Evolutionary conservation across 306 rosid species (phyloP), one percentile per base, ranked within the genome.

Genomic region (Medicago ruthenica): DNA sequence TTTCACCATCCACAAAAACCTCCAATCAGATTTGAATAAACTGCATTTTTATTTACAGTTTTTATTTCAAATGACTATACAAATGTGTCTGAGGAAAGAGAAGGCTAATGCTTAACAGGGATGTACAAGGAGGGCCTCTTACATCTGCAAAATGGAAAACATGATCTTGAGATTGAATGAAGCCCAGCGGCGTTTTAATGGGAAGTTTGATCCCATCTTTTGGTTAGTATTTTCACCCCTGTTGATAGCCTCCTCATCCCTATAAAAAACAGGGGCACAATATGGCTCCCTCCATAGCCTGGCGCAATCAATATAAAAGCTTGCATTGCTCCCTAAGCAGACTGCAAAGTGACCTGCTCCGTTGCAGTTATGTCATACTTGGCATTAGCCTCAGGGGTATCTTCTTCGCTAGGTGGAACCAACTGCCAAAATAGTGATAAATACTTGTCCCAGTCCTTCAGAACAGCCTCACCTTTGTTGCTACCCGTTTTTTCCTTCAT

Each of bases 401-500:
- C 97, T 89, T 95, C 98, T 85, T 95, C 98, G 59, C 98, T 92
- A 20, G 98, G 98, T 36, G 98, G 97, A 87, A 95, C 98, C 76
- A 95, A 81, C 83, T 95, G 98, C 97, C 97, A 95, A 83, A 95
- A 95, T 67, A 95, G 90, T 41, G 91, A 86, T 13, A 95, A 79
- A 77, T 92, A 90, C 44, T 79, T 84, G 44, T 95, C 97, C 98
- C 97, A 92, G 14, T 95, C 93, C 62, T 89, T 85, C 84, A 95
- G 81, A 79, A 95, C 90, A n/a, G 84, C 74, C 1, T 90, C 83
- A 21, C 98, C 98, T 84, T 88, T 95, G 76, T 65, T 36, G 63
- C 98, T 95, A 18, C 98, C 97, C 10, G 98, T 89, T 92, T 92
- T 95, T 85, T 95, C 97, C 98, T 95, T 76, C 82, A 79, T 18